Evolutionary conservation across 1,284 basidiomycete genomes (phyloP).

Genomic region (Ceratobasidium sp.): DNA sequence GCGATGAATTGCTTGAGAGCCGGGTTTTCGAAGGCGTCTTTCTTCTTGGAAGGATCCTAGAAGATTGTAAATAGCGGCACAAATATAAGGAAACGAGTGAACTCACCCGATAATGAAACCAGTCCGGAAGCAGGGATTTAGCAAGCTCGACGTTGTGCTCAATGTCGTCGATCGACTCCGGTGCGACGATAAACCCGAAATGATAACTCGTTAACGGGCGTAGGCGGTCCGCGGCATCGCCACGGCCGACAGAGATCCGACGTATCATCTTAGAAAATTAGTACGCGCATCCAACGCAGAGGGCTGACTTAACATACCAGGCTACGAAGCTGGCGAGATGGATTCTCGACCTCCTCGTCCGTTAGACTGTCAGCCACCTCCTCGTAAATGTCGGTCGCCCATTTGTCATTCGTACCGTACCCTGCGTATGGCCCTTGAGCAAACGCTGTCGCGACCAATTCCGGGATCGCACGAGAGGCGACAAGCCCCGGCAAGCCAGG

Average conservation of each 20-base stretch:
- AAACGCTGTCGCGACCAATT: too few species aligned
- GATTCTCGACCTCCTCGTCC: background rate
- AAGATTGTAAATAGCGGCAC: background rate
- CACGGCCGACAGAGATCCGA: background rate
- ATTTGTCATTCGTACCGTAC: too few species aligned
- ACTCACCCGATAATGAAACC: background rate
- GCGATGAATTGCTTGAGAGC: background rate
- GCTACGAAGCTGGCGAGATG: background rate
- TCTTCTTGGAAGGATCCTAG: too few species aligned
- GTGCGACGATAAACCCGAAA: background rate
- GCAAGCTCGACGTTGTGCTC: background rate
- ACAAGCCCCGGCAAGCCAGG: too few species aligned
- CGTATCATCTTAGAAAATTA: slow-evolving; percentile 14
- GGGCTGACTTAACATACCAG: slow-evolving; percentile 6
- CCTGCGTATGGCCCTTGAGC: too few species aligned
- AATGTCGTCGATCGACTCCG: background rate
- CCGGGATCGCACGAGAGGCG: too few species aligned
- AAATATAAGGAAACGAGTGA: background rate
- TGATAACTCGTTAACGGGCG: background rate
- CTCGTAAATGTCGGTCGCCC: too few species aligned
- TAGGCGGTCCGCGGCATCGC: background rate
- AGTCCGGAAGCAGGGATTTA: background rate
- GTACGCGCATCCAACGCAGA: background rate
- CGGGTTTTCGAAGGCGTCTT: background rate
- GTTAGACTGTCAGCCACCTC: too few species aligned